A percentile compares a stretch with the other conserved stretches of the same genome.
These are phyloP conservation scores for Plasmopara halstedii DNA, from an alignment of 352 stramenopile species.

Conservation along the genomic window DNA sequence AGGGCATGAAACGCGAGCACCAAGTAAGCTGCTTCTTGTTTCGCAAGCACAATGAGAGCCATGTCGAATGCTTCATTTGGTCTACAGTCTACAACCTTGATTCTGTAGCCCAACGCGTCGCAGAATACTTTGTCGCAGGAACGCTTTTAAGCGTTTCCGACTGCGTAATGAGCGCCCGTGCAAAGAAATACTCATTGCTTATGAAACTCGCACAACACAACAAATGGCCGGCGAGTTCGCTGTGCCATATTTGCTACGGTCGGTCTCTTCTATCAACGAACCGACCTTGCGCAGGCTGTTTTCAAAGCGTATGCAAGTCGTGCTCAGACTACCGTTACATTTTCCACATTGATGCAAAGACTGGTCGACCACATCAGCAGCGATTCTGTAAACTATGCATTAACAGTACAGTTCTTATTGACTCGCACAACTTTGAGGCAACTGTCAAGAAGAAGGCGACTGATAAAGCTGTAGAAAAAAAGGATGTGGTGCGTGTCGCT, in stretches of 20 bases:
- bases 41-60: conserved; percentile 18
- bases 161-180: conserved; percentile 28
- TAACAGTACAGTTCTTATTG: conserved; percentile 26
- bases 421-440: conserved; percentile 25
- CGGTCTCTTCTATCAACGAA: conserved; percentile 32
- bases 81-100: conserved; percentile 37
- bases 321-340: conserved; percentile 41
- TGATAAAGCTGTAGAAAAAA: neutral
- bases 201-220: conserved; percentile 26
- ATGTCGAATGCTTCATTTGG: conserved; percentile 37
- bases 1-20: conserved; percentile 37
- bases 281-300: conserved; percentile 32
- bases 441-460: conserved; percentile 15
- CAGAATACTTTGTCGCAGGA: conserved; percentile 37
- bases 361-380: conserved; percentile 24
- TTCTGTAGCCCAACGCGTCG: conserved; percentile 27
- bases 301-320: conserved; percentile 39
- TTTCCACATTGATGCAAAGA: conserved; percentile 36
- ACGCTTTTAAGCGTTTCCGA: conserved; percentile 28
- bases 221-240: conserved; percentile 25
- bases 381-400: conserved; percentile 45
- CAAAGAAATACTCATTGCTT: conserved; percentile 34
- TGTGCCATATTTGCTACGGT: conserved; percentile 40
- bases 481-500: conserved; percentile 12
- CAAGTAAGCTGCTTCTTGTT: conserved; percentile 46